phyloP scores from a whole-genome alignment of 1,284 basidiomycete genomes.

The Austroboletus sp. region DNA sequence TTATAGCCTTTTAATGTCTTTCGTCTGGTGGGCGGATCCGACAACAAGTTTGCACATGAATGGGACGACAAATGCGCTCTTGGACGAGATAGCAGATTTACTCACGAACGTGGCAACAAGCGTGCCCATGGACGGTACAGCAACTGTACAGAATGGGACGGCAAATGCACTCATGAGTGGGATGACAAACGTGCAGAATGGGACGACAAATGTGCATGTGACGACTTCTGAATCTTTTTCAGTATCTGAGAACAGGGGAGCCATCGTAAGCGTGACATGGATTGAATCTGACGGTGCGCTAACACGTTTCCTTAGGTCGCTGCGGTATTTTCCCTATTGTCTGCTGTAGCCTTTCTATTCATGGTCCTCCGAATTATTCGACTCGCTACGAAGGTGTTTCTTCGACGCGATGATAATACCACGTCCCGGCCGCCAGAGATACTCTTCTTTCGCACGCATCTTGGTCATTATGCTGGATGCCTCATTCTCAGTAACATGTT shows the following conservation, averaged over 20 bases:
- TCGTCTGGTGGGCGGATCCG: not conserved
- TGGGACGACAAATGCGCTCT: not conserved
- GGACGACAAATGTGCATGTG: not conserved
- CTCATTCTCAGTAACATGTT: conserved; percentile 55
- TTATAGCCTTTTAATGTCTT: not conserved
- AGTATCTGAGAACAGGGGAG: conserved; percentile 10
- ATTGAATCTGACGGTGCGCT: not conserved
- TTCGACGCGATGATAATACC: conserved; percentile 10
- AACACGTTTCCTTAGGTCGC: conserved; percentile 13
- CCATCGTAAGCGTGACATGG: conserved; percentile 17
- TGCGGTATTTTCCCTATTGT: conserved; percentile 20
- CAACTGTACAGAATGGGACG: too few relatives aligned
- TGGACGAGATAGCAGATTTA: too few relatives aligned
- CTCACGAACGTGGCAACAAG: too few relatives aligned
- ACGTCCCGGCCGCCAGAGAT: conserved; percentile 37
- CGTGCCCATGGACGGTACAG: too few relatives aligned
- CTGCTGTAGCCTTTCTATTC: conserved; percentile 19
- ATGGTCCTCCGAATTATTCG: conserved; percentile 18
- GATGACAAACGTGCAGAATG: too few relatives aligned
- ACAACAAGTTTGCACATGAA: conserved; percentile 2
- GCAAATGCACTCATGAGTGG: too few relatives aligned
- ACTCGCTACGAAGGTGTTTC: conserved; percentile 22
- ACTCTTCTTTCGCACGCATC: conserved; percentile 62
- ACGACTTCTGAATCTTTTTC: conserved; percentile 10
- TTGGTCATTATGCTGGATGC: conserved; percentile 60